Evolutionary conservation across 306 rosid genomes (phyloP).

Genomic region (Cucurbita pepo): DNA sequence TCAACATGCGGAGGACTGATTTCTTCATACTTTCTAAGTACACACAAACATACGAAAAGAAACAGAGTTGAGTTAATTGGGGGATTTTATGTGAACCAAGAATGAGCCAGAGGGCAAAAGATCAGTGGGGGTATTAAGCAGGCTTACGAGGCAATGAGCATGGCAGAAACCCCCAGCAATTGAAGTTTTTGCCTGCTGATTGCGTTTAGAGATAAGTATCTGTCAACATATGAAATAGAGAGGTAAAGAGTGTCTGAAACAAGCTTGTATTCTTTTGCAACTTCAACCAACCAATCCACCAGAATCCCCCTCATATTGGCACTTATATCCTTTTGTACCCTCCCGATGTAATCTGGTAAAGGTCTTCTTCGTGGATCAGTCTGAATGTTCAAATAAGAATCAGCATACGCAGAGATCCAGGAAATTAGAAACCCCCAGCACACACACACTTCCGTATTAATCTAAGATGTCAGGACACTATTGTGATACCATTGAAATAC

Average conservation of each 20-base stretch:
- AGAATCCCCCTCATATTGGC: conserved; percentile 61
- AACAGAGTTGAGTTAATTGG: not conserved
- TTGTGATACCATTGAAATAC: not conserved
- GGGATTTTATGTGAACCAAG: not conserved
- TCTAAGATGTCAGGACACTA: not conserved
- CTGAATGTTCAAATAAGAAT: conserved; percentile 16
- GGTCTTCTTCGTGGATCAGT: conserved; percentile 52
- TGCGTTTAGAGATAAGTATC: conserved; percentile 32
- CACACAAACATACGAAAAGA: not conserved
- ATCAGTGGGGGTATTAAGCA: not conserved
- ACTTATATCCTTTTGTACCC: conserved; percentile 48
- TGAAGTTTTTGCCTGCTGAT: conserved; percentile 45
- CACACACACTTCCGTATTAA: not conserved
- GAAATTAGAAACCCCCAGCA: not conserved
- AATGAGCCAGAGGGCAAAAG: not conserved
- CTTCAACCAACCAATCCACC: conserved; percentile 92
- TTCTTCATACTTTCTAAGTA: conserved; percentile 71
- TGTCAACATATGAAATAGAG: conserved; percentile 47
- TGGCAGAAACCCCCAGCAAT: conserved; percentile 58
- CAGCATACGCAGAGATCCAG: not conserved
- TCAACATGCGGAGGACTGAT: conserved; percentile 63
- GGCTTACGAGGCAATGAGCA: conserved; percentile 82
- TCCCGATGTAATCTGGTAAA: conserved; percentile 41
- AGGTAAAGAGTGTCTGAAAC: conserved; percentile 63
- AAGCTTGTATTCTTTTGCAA: conserved; percentile 73